Evolutionary conservation across 495 filamentous ascomycete genomes (phyloP), one percentile per base, ranked within the genome.

Genomic region (Aspergillus mulundensis): DNA sequence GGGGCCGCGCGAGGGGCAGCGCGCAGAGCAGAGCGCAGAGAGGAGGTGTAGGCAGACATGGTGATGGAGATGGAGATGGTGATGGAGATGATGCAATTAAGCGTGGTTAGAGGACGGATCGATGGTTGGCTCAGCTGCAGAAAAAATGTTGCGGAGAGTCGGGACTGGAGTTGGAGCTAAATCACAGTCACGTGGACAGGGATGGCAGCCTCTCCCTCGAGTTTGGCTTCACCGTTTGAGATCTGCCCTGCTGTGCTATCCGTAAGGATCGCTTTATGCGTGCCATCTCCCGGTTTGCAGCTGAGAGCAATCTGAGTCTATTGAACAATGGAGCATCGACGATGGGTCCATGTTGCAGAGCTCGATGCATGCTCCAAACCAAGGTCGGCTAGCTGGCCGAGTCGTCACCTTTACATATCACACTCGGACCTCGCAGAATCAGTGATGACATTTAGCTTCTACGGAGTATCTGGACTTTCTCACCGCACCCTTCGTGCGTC

Each of bases 1-100:
- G 81, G 66, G 54, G 76, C 60, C 53, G 66, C 53, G 59, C 60
- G 36, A 36, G 58, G 46, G 44, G 68, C 61, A 48, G 67, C 59
- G 62, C 71, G 64, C 59, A 71, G 50, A 53, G 62, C 34, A 5
- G 75, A 65, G 44, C 73, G 73, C 51, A 78, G 66, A 8, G 62
- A 56, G 46, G 46, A 20, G 51, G 53, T 67, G 70, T 81, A 83
- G 68, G 81, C 79, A 58, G 79, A 72, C 70, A 80, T 84, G 58
- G 32, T 15, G 32, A 36, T 36, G 32, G 7, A 2, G 32, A n/a
- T n/a, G n/a, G n/a, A n/a, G n/a, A n/a, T 10, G 28, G 28, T 30
- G 28, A 30, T 30, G 10, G n/a, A n/a, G 25, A 70, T 75, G 59
- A 70, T 75, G 43, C 21, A 24, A 44, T 44, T 44, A 10, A 10